phyloP scores from a whole-genome alignment of 331 rosid genomes.

The Telfairia occidentalis region DNA sequence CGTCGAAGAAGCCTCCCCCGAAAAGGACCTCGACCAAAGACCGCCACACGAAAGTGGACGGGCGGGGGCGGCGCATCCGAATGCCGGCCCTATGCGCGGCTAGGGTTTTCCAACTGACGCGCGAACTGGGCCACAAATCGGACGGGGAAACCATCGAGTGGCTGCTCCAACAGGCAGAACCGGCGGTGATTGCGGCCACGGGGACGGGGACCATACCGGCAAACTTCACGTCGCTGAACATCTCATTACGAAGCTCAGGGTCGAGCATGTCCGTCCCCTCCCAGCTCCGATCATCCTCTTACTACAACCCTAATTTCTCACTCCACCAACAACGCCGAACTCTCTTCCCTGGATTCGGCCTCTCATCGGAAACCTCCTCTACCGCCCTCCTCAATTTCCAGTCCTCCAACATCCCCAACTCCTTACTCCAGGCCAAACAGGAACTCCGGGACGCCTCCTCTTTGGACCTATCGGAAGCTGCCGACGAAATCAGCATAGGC shows the following conservation, averaged over 20 bases:
- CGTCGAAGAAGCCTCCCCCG: slow-evolving; percentile 51
- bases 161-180: slow-evolving; percentile 96
- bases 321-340: slow-evolving; percentile 37
- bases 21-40: slow-evolving; percentile 84
- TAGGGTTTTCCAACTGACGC: slow-evolving; percentile 82
- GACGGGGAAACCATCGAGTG: slow-evolving; percentile 98
- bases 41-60: slow-evolving; percentile 96
- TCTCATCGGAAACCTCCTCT: slow-evolving; percentile 33
- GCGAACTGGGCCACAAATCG: slow-evolving; percentile 93
- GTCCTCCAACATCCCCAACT: slow-evolving; percentile 26
- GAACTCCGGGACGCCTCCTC: slow-evolving; percentile 47
- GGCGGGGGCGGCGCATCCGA: slow-evolving; percentile 93
- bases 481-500: slow-evolving; percentile 37
- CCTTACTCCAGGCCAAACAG: slow-evolving; percentile 62
- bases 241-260: slow-evolving; percentile 83
- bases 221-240: slow-evolving; percentile 86
- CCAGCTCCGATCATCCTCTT: slow-evolving; percentile 74
- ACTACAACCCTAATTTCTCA: slow-evolving; percentile 80
- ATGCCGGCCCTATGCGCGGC: slow-evolving; percentile 99
- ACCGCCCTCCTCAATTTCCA: slow-evolving; percentile 60
- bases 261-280: slow-evolving; percentile 91
- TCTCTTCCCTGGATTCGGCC: slow-evolving; percentile 53
- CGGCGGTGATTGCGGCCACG: slow-evolving; percentile 90
- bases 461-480: slow-evolving; percentile 44
- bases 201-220: slow-evolving; percentile 98